Base-by-base conservation (phyloP, 371 early-diverging fungal genomes). In the Syncephalis fuscata region DNA sequence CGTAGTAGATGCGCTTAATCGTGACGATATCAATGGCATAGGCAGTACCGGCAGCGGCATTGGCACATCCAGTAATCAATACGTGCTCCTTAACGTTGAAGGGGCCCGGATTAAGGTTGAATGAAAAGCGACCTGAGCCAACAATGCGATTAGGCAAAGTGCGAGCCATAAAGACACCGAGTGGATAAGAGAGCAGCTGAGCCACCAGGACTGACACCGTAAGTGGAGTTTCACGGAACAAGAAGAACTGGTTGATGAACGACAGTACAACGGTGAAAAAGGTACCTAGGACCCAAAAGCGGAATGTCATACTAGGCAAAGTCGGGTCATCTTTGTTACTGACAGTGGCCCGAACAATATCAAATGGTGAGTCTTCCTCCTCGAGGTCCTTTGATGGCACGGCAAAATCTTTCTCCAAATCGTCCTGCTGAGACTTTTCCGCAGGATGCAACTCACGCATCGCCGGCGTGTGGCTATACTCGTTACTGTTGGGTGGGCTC, bases 21-120 rank as follows among this genome's bases (percentile, higher is more conserved):
- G 76, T 74, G 48, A 82, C 75, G 48, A 84, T 78, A 60, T 85
- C 80, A 43, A 84, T 81, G 14, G 80, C 87, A 37, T 77, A 74
- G 23, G 71, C 67, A 3, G 78, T 77, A 20, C 74, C 68, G n/a
- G 79, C 78, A 19, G 78, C 54, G 16, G 79, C 75, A 20, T 73
- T 69, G 16, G 79, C 78, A 20, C 41, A 19, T 19, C 16, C 19
- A 14, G 58, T 58, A n/a, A 82, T 68, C 17, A 85, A 59, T 10
- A 71, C 78, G 50, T 84, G 83, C 63, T 85, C 86, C 62, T 85
- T 85, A 50, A 80, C 69, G 58, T 71, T 73, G 63, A 85, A 85
- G 2, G 76, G 77, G 0, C 84, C 84, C 0, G 86, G 82, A 50
- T 85, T 85, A 43, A 80, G 62, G 36, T 53, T 40, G 39, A 62